Evolutionary conservation across 2,329 filamentous ascomycete species (phyloP).

Genomic region (Fusarium sp.): DNA sequence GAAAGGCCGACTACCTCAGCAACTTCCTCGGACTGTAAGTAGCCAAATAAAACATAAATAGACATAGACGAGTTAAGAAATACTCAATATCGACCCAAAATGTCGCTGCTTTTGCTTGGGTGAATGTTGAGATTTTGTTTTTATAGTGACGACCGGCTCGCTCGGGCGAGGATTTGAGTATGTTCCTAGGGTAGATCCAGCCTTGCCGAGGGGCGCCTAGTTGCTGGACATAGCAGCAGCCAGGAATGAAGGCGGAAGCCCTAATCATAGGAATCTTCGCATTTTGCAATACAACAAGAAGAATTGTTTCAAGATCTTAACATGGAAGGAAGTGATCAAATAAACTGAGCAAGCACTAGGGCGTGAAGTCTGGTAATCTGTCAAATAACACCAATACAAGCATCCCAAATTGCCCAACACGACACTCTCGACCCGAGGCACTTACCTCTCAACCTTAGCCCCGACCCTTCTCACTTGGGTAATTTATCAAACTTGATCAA

Average conservation of each 20-base stretch:
- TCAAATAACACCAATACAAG: neutral
- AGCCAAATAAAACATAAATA: neutral
- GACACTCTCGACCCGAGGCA: too few relatives aligned
- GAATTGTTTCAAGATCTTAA: neutral
- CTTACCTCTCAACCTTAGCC: too few relatives aligned
- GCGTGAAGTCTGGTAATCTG: neutral
- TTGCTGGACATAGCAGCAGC: neutral
- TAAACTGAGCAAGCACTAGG: neutral
- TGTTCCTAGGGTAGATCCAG: neutral
- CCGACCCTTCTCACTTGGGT: too few relatives aligned
- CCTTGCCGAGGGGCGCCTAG: neutral
- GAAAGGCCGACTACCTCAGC: constrained; percentile 26
- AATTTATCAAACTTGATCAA: neutral
- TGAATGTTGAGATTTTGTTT: neutral
- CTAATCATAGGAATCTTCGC: too few relatives aligned
- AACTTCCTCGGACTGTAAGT: constrained; percentile 19
- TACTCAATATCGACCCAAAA: neutral
- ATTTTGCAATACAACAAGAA: neutral
- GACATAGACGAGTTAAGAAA: neutral
- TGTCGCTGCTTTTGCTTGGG: neutral
- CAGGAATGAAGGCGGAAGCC: too few relatives aligned
- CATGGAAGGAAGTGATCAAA: neutral
- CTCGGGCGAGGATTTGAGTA: neutral
- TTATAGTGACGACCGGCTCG: neutral
- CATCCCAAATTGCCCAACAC: too few relatives aligned